A percentile compares a stretch with the other conserved stretches of the same genome.
These are phyloP conservation scores for Exsudoporus floridanus DNA, from an alignment of 1,284 basidiomycete genomes.

Conservation along the genomic window DNA sequence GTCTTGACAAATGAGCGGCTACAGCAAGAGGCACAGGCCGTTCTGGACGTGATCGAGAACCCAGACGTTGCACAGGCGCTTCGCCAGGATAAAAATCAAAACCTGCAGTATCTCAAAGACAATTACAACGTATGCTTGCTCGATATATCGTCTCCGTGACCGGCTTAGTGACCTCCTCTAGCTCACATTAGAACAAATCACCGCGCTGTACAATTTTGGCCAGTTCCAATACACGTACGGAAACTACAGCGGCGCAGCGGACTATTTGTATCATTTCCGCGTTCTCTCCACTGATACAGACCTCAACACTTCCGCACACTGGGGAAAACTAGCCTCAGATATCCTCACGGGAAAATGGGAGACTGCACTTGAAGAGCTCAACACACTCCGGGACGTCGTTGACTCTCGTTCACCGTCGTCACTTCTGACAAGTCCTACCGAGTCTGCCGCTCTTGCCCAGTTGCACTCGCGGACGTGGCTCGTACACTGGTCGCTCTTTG, in stretches of 20 bases:
- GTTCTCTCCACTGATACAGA: constrained; percentile 92
- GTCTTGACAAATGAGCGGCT: constrained; percentile 83
- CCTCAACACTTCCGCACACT: constrained; percentile 92
- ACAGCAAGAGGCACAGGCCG: constrained; percentile 86
- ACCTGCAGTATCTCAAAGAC: constrained; percentile 90
- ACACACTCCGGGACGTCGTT: constrained; percentile 88
- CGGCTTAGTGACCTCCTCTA: constrained; percentile 34
- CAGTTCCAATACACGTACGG: constrained; percentile 98
- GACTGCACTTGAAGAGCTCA: constrained; percentile 89
- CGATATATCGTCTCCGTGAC: constrained; percentile 9
- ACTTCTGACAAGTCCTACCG: constrained; percentile 47
- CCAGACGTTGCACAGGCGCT: constrained; percentile 90
- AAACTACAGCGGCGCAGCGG: constrained; percentile 93
- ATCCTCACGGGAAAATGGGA: constrained; percentile 96
- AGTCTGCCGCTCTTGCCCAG: constrained; percentile 70
- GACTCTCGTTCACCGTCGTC: constrained; percentile 70
- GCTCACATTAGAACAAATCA: constrained; percentile 94
- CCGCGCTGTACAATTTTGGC: constrained; percentile 95
- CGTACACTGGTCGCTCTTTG: constrained; percentile 97
- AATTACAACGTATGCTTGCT: constrained; percentile 76
- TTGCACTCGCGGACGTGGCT: constrained; percentile 97
- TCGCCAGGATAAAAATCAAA: constrained; percentile 96
- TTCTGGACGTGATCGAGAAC: constrained; percentile 95
- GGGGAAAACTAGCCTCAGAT: constrained; percentile 97
- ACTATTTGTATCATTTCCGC: constrained; percentile 98